Evolutionary conservation across 768 basidiomycete species (phyloP), one percentile per base, ranked within the genome.

Genomic region (Amylocystis lapponica): DNA sequence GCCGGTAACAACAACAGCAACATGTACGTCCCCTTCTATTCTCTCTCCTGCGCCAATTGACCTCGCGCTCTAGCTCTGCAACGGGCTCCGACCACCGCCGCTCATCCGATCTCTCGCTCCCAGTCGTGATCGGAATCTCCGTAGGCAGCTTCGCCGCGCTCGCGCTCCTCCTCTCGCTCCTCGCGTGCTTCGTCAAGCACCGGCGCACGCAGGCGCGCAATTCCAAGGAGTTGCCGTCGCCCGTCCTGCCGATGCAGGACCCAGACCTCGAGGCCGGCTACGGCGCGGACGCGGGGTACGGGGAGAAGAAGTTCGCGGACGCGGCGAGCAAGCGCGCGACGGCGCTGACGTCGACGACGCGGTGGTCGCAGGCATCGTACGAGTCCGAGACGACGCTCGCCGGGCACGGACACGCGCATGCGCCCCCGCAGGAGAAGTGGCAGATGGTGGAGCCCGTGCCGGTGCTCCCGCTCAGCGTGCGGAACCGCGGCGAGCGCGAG

Each of bases 211-310:
- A n/a, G n/a, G 32, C 32, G 32, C 17, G n/a, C 36, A 45, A 29
- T 13, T 32, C 40, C n/a, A 23, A 8, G 9, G 29, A 14, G 16
- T n/a, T 48, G 2, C 36, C 38, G 11, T 46, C 51, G 20, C 47
- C 51, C 19, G 32, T 22, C 5, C 44, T 52, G 27, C 51, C 51
- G 6, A 32, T 52, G 23, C 50, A 51, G 37, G 47, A 48, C 21
- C 51, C 51, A 2, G 46, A 51, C 23, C 39, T 41, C 17, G 44
- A 52, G 36, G 41, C 34, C 14, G 47, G 34, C 11, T 52, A 48
- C 38, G 41, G 44, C 36, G n/a, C n/a, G n/a, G n/a, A n/a, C n/a
- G n/a, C 9, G 27, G 27, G 27, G n/a, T 30, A 30, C 32, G 32
- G 5, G 32, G 19, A 5, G 32, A n/a, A n/a, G 5, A 19, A 7